Evolutionary conservation across 192 early-diverging fungal genomes (phyloP).

Genomic region (Linnemannia zychae): DNA sequence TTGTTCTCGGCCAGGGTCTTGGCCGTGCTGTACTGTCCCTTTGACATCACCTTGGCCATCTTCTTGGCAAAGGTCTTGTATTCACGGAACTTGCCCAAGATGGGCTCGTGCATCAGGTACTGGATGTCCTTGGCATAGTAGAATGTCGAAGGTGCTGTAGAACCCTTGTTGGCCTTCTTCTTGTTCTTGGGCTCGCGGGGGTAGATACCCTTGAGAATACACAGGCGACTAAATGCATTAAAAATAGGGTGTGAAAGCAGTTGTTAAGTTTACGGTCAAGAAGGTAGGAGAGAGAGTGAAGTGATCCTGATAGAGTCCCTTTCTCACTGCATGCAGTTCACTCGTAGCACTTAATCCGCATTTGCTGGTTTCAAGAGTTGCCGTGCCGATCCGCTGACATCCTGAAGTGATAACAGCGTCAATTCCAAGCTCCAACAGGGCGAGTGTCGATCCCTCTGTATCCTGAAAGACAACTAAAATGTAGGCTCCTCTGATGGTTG

Average conservation of each 20-base stretch:
- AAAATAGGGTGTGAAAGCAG: neutral
- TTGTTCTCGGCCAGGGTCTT: slow-evolving; percentile 81
- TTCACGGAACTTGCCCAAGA: slow-evolving; percentile 92
- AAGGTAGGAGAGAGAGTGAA: neutral
- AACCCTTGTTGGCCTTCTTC: slow-evolving; percentile 94
- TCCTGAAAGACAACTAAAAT: neutral
- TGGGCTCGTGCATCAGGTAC: slow-evolving; percentile 93
- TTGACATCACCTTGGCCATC: slow-evolving; percentile 88
- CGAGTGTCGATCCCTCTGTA: neutral
- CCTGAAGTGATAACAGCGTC: neutral
- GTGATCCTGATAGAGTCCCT: neutral
- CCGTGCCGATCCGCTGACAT: neutral
- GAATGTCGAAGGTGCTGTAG: slow-evolving; percentile 85
- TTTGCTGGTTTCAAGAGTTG: neutral
- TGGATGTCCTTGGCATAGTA: slow-evolving; percentile 98
- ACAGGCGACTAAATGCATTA: slow-evolving; percentile 78
- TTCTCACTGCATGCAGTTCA: neutral
- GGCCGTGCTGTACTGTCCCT: slow-evolving; percentile 83
- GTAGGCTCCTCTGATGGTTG: neutral
- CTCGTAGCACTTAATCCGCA: neutral
- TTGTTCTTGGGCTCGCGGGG: slow-evolving; percentile 95
- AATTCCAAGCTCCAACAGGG: neutral
- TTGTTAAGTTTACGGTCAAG: neutral
- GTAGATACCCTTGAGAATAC: slow-evolving; percentile 99
- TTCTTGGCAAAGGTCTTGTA: slow-evolving; percentile 91